These are phyloP conservation scores for Scheffersomyces stambukii DNA, from an alignment of 1,139 yeast genomes.

Conservation along the genomic window DNA sequence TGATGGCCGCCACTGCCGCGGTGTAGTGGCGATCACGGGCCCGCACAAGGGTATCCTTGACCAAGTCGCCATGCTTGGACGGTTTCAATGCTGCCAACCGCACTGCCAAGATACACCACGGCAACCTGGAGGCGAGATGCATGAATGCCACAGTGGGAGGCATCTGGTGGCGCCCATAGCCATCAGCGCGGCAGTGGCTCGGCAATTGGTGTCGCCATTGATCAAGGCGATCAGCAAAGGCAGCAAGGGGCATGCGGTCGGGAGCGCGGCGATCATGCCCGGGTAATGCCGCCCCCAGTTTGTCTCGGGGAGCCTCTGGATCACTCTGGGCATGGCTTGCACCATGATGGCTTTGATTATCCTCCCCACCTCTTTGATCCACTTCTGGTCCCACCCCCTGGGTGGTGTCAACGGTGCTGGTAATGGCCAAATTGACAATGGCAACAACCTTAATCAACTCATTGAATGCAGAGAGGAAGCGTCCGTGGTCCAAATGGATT, in stretches of 20 bases:
- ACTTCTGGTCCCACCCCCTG: conserved; percentile 8
- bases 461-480: conserved; percentile 18
- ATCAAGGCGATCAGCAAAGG: too few species aligned
- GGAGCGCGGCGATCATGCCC: too few species aligned
- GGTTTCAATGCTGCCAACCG: conserved; percentile 15
- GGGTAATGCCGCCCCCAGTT: too few species aligned
- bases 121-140: conserved; percentile 13
- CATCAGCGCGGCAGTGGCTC: conserved; percentile 12
- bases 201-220: conserved; percentile 14
- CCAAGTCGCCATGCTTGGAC: conserved; percentile 7
- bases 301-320: too few species aligned
- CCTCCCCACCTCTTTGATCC: too few species aligned
- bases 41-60: conserved; percentile 11
- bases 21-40: conserved; percentile 16
- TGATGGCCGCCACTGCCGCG: conserved; percentile 12
- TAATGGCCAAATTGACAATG: conserved; percentile 18
- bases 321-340: too few species aligned
- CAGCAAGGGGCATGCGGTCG: too few species aligned
- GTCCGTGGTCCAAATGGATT: conserved; percentile 16
- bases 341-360: too few species aligned
- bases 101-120: conserved; percentile 19
- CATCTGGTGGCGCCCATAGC: conserved; percentile 3
- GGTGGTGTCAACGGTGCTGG: conserved; percentile 17
- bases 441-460: conserved; percentile 14
- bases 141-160: conserved; percentile 15